phyloP scores from a whole-genome alignment of 2,329 filamentous ascomycete species.

The Emergomyces pasteurianus region DNA sequence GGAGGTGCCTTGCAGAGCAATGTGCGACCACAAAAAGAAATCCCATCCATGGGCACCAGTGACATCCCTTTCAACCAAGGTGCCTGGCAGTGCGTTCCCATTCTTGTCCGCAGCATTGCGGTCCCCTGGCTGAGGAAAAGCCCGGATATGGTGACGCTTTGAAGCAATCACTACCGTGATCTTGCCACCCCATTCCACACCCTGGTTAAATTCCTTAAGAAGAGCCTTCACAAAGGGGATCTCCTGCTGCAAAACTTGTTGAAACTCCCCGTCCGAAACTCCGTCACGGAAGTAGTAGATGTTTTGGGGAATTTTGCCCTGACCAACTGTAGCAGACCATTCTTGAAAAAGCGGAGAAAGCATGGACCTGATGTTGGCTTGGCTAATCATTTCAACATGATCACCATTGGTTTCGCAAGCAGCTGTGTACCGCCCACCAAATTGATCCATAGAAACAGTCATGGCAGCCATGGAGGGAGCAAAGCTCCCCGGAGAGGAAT shows the following conservation, averaged over 20 bases:
- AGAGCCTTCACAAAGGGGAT: constrained; percentile 55
- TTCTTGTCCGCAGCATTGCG: constrained; percentile 53
- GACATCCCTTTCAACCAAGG: constrained; percentile 76
- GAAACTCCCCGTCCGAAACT: constrained; percentile 76
- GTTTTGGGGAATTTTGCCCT: constrained; percentile 51
- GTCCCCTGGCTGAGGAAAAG: constrained; percentile 59
- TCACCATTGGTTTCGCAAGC: constrained; percentile 72
- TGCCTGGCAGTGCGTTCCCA: constrained; percentile 73
- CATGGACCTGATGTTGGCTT: constrained; percentile 53
- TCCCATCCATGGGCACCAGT: constrained; percentile 86
- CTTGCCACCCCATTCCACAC: constrained; percentile 41
- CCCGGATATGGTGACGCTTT: constrained; percentile 88
- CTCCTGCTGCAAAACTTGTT: constrained; percentile 67
- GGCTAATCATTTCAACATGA: constrained; percentile 65
- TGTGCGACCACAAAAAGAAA: constrained; percentile 61
- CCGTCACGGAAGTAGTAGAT: constrained; percentile 92
- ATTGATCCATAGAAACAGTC: constrained; percentile 64
- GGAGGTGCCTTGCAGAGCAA: constrained; percentile 86
- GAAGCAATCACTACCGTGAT: constrained; percentile 81
- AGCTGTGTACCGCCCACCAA: constrained; percentile 65
- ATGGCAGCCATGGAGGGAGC: constrained; percentile 74
- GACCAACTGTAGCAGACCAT: constrained; percentile 50
- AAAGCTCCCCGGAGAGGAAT: constrained; percentile 56
- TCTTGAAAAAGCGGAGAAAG: constrained; percentile 50
- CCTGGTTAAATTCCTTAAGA: constrained; percentile 33